Evolutionary conservation across 352 stramenopile species (phyloP).

Genomic region (Phytophthora foliorum): DNA sequence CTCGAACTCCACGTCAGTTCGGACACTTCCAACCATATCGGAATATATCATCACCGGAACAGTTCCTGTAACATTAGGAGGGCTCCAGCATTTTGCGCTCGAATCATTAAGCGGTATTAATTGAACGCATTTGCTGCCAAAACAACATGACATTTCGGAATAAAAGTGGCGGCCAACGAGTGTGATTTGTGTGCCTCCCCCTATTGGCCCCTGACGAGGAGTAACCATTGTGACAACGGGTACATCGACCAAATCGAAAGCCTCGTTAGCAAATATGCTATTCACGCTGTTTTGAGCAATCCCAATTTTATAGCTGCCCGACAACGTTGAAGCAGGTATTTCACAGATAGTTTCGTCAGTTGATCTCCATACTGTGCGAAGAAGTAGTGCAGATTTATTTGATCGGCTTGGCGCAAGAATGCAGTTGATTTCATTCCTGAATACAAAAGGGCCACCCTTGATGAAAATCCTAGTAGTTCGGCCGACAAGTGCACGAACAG

Average conservation of each 20-base stretch:
- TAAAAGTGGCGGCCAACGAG: conserved; percentile 39
- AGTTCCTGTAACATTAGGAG: conserved; percentile 19
- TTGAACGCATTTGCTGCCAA: conserved; percentile 44
- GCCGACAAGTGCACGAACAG: conserved; percentile 28
- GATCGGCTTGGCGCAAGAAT: conserved; percentile 18
- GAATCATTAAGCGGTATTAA: conserved; percentile 29
- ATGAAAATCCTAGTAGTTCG: conserved; percentile 22
- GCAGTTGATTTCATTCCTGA: conserved; percentile 25
- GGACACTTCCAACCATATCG: conserved; percentile 12
- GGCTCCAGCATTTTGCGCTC: conserved; percentile 31
- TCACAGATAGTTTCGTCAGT: conserved; percentile 35
- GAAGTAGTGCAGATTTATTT: conserved; percentile 1
- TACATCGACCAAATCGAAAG: conserved; percentile 32
- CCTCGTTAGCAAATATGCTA: conserved; percentile 13
- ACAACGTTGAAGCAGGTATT: conserved; percentile 6
- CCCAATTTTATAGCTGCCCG: conserved; percentile 35
- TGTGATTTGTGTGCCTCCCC: conserved; percentile 36
- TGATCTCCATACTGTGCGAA: conserved; percentile 41
- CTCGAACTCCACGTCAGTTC: conserved; percentile 31
- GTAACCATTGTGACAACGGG: conserved; percentile 33
- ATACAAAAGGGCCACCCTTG: conserved; percentile 39
- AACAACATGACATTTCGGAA: conserved; percentile 54
- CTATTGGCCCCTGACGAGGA: conserved; percentile 30
- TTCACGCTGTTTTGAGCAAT: conserved; percentile 39
- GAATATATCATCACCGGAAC: conserved; percentile 28